Evolutionary conservation across 2,329 filamentous ascomycete genomes (phyloP), one percentile per base, ranked within the genome.

Genomic region (Botrytis aclada): DNA sequence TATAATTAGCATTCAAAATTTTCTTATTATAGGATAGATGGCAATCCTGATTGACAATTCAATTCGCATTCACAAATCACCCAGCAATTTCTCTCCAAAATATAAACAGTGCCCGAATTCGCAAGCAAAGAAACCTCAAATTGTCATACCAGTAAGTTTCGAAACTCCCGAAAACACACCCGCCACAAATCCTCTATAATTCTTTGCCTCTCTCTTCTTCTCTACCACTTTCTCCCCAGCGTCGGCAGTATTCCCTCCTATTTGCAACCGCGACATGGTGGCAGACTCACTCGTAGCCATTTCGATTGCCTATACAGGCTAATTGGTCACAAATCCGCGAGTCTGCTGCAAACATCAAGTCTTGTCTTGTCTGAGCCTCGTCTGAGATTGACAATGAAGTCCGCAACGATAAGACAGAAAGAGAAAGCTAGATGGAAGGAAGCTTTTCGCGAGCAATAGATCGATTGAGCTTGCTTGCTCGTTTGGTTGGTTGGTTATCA

Each of bases 141-240:
- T 39, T 39, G 39, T 34, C 64, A 67, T 83, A 95, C 94, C 93
- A 79, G 88, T 89, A 73, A 98, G 85, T 84, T 98, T 98, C 73
- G 95, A 91, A 79, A 98, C 92, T 37, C 96, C 96, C 54, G 93
- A 97, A 81, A 98, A 98, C 10, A 98, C 90, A n/a, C 96, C 96
- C 0, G 93, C 96, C 41, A 98, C 93, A 81, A 98, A 99, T n/a
- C 95, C 96, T 80, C 93, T 95, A 85, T 98, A 98, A 64, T 81
- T 81, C 71, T 78, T 76, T 96, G 73, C 73, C 51, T 74, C 74
- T 70, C 75, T 76, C 72, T 77, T 76, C 77, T 79, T 77, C 64
- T 78, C 78, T 71, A 72, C 74, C 74, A 75, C 74, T 69, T 70
- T 77, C 54, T 51, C 69, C 2, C 66, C 41, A 12, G 1, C 34